Evolutionary conservation across 768 basidiomycete species (phyloP), one percentile per base, ranked within the genome.

Genomic region (Lentinula sp.): DNA sequence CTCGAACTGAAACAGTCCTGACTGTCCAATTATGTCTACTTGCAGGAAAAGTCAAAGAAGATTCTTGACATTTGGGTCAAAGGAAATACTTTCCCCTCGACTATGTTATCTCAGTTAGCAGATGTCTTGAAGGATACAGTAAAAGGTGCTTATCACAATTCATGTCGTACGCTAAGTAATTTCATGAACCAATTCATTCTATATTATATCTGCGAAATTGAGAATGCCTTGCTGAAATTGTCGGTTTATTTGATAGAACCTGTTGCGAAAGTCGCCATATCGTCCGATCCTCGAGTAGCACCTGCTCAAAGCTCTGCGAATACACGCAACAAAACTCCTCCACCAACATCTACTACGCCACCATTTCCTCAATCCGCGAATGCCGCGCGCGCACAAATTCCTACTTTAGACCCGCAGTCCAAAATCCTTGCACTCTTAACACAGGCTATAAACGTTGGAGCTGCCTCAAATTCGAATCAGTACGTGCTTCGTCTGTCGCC

Each of bases 41-140:
- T 71, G 74, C 80, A 98, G 95, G 96, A 97, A 80, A 99, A 99
- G 78, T 83, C 91, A 50, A 89, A 89, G 80, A 98, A 98, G 75
- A 87, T 99, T 69, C 85, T 96, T 74, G 97, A 98, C 76, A 98
- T 99, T 69, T 99, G 96, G 96, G 83, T 81, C 68, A 96, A 95
- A 74, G 84, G 86, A 61, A 84, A 80, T 74, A 96, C 96, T 53
- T 99, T 99, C 77, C 88, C 94, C 61, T 71, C 86, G 68, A 71
- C 81, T 67, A 84, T 91, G 70, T 76, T 95, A 69, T 77, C 85
- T 63, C 87, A 86, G 66, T 79, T 97, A 72, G 77, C 80, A 74
- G 83, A 85, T 72, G 76, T 88, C 72, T 73, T 91, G 73, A 77
- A 82, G 73, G 76, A 74, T 70, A 71, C 73, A 70, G 82, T 80